Evolutionary conservation across 768 basidiomycete genomes (phyloP), one percentile per base, ranked within the genome.

Genomic region (Boletus sensibilis): DNA sequence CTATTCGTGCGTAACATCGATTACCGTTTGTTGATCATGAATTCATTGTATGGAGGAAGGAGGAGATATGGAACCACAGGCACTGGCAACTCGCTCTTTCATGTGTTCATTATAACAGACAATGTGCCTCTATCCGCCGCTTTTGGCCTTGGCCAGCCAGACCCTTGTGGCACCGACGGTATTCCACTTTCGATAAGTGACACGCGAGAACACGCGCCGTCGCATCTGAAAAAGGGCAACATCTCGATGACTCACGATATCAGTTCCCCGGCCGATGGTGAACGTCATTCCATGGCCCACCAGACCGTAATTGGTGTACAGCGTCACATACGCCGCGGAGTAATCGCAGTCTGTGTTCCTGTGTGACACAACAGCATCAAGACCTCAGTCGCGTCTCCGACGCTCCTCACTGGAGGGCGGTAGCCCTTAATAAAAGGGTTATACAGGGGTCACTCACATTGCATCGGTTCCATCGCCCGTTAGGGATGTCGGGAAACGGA

Each of bases 281-380:
- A 95, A 94, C 16, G 92, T 92, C 92, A 92, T 89, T 45, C 90
- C 92, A 67, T 92, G 84, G 14, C 92, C 91, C 43, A 85, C 79
- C 46, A 93, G 82, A 55, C 82, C 78, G 27, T 83, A 74, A 37
- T 68, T 62, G 1, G 89, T 95, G 55, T 81, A 73, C 47, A 98
- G 75, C 12, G 83, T 82, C 40, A 94, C 81, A 68, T 94, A 95
- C 1, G 94, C 94, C 2, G 93, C 90, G 8, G 92, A 94, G 73
- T 94, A 95, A 74, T 96, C 95, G 74, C 92, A 94, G 55, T 92
- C 90, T 12, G 88, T 88, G 74, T 95, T 94, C 92, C 89, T 90
- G 57, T 37, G 25, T 38, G 48, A 37, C 29, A 35, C 42, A n/a
- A 6, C 23, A 8, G 6, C 42, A 13, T 54, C 57, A 33, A 20